A percentile compares a stretch with the other conserved stretches of the same genome.
These are phyloP conservation scores for Calocybe indica DNA, from an alignment of 768 basidiomycete species.

Conservation along the genomic window DNA sequence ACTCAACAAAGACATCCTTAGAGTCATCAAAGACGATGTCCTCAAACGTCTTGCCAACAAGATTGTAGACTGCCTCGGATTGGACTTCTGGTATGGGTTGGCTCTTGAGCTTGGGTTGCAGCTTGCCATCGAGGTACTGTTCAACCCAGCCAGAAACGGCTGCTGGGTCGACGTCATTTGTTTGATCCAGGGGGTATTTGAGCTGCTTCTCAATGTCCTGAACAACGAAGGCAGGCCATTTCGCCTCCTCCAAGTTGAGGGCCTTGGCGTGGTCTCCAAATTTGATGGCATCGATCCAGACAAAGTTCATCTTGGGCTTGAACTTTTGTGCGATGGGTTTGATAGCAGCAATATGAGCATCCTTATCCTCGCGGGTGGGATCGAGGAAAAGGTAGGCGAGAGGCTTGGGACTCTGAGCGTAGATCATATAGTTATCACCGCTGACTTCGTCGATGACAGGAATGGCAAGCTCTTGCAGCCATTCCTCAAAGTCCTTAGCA, in stretches of 20 bases:
- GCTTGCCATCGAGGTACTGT: slow-evolving; percentile 63
- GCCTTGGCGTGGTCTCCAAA: slow-evolving; percentile 95
- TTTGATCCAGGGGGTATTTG: slow-evolving; percentile 85
- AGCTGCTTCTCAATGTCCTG: slow-evolving; percentile 80
- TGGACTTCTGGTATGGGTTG: slow-evolving; percentile 81
- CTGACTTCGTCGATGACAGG: slow-evolving; percentile 90
- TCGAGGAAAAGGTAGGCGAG: slow-evolving; percentile 95
- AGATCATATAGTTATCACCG: slow-evolving; percentile 87
- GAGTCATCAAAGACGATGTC: slow-evolving; percentile 76
- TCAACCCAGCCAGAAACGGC: slow-evolving; percentile 54
- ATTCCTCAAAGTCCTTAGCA: slow-evolving; percentile 60
- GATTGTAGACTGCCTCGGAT: slow-evolving; percentile 71
- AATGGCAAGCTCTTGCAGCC: slow-evolving; percentile 79
- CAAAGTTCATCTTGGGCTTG: slow-evolving; percentile 92
- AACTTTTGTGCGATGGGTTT: slow-evolving; percentile 73
- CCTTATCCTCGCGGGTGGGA: slow-evolving; percentile 59
- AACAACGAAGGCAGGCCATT: slow-evolving; percentile 93
- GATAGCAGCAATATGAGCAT: slow-evolving; percentile 60
- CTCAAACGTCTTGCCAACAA: slow-evolving; percentile 90
- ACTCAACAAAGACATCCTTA: slow-evolving; percentile 96
- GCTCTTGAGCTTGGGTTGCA: slow-evolving; percentile 85
- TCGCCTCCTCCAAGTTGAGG: slow-evolving; percentile 77
- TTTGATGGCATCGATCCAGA: slow-evolving; percentile 95
- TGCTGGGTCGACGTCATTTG: slow-evolving; percentile 50
- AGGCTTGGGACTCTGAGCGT: slow-evolving; percentile 78